Percentiles rank a stretch among this genome's conserved stretches.
These are phyloP conservation scores for Candida morakotiae DNA, from an alignment of 805 yeast species.

Conservation along the genomic window DNA sequence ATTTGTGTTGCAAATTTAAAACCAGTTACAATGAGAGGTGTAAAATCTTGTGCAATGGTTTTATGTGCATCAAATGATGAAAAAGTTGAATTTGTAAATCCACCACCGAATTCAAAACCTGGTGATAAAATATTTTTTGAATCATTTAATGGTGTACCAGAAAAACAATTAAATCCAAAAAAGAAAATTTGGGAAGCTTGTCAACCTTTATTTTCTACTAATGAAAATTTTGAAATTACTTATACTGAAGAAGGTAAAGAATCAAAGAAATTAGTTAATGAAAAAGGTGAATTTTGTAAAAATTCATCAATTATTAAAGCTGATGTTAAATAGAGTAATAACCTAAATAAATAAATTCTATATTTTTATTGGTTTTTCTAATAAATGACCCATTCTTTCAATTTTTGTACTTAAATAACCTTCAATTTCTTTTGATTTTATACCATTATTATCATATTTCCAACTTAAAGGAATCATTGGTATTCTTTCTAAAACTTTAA, in stretches of 20 bases:
- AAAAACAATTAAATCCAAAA: constrained; percentile 91
- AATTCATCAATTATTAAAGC: constrained; percentile 72
- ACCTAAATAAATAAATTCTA: not conserved
- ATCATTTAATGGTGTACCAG: constrained; percentile 85
- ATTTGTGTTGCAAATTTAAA: constrained; percentile 92
- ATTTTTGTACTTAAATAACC: constrained; percentile 92
- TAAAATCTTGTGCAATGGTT: constrained; percentile 94
- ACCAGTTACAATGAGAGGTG: constrained; percentile 98
- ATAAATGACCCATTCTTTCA: constrained; percentile 94
- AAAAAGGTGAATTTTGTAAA: constrained; percentile 73
- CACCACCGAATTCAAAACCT: constrained; percentile 88
- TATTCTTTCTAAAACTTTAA: constrained; percentile 80
- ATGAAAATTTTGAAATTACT: constrained; percentile 68
- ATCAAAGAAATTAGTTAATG: constrained; percentile 69
- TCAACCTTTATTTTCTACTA: constrained; percentile 88
- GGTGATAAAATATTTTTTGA: constrained; percentile 97
- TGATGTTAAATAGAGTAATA: constrained; percentile 43
- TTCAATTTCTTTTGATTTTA: constrained; percentile 81
- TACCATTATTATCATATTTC: constrained; percentile 56
- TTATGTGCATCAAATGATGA: constrained; percentile 81
- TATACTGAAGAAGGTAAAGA: constrained; percentile 79
- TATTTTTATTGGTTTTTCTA: constrained; percentile 24
- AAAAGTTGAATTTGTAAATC: constrained; percentile 86
- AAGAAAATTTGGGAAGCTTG: constrained; percentile 96
- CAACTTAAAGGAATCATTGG: constrained; percentile 98